These are phyloP conservation scores for Chrysosporium keratinophilum DNA, from an alignment of 2,329 filamentous ascomycete genomes.

Conservation along the genomic window DNA sequence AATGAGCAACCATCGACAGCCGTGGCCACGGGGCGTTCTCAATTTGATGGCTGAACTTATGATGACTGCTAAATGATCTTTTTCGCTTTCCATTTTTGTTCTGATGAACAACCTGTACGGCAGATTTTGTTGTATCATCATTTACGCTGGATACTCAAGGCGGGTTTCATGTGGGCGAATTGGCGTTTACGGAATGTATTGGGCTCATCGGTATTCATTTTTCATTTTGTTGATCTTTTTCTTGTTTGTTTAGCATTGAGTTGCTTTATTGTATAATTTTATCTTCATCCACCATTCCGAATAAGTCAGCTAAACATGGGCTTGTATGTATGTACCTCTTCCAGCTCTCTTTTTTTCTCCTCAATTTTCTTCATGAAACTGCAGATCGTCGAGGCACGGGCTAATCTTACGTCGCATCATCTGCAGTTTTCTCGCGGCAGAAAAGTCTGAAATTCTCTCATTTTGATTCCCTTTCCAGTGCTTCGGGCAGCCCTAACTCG, in stretches of 20 bases:
- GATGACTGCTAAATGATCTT: neutral
- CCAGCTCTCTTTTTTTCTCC: no score
- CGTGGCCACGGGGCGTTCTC: slow-evolving; percentile 47
- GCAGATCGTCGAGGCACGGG: no score
- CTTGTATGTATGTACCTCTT: no score
- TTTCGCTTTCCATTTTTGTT: neutral
- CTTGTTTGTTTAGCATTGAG: neutral
- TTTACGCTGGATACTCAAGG: slow-evolving; percentile 1
- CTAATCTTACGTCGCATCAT: no score
- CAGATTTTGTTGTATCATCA: neutral
- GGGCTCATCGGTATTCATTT: neutral
- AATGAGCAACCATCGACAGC: slow-evolving; percentile 53
- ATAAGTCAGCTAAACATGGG: no score
- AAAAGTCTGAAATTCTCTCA: no score
- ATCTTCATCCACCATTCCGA: neutral
- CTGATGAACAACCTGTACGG: neutral
- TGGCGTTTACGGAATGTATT: slow-evolving; percentile 4
- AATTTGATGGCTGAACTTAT: slow-evolving; percentile 21
- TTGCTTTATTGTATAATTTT: neutral
- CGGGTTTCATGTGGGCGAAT: neutral
- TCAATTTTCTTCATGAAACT: no score
- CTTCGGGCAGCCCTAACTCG: no score
- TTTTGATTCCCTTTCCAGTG: no score
- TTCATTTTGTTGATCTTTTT: neutral
- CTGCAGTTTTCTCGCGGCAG: no score